phyloP scores from a whole-genome alignment of 768 basidiomycete genomes.

The Amanita inopinata region DNA sequence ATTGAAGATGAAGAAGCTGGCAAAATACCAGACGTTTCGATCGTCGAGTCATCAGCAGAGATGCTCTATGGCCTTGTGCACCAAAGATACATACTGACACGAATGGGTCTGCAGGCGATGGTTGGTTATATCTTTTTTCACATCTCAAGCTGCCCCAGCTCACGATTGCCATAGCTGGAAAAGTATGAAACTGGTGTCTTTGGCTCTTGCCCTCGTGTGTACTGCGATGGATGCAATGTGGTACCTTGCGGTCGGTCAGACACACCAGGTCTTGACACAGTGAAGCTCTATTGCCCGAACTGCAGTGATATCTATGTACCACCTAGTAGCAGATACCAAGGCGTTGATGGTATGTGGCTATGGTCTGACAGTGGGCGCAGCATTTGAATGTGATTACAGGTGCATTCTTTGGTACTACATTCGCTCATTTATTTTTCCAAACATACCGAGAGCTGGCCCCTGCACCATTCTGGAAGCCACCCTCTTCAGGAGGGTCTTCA shows the following conservation, averaged over 20 bases:
- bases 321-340: slow-evolving; percentile 90
- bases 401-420: slow-evolving; percentile 99
- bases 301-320: slow-evolving; percentile 97
- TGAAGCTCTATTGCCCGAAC: slow-evolving; percentile 96
- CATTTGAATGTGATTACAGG: too few relatives aligned
- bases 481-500: slow-evolving; percentile 44
- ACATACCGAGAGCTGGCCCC: slow-evolving; percentile 93
- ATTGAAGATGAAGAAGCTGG: slow-evolving; percentile 77
- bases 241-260: slow-evolving; percentile 95
- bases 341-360: slow-evolving; percentile 86
- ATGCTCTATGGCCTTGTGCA: slow-evolving; percentile 96
- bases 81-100: slow-evolving; percentile 93
- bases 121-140: slow-evolving; percentile 19
- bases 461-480: slow-evolving; percentile 84
- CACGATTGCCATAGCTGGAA: slow-evolving; percentile 53
- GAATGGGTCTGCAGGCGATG: slow-evolving; percentile 91
- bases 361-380: too few relatives aligned
- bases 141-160: not conserved
- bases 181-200: slow-evolving; percentile 92
- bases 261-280: slow-evolving; percentile 92
- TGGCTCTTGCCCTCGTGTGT: slow-evolving; percentile 92
- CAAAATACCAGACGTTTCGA: slow-evolving; percentile 97
- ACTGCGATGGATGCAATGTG: slow-evolving; percentile 80
- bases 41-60: slow-evolving; percentile 96
- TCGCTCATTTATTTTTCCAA: slow-evolving; percentile 95